Base-by-base conservation (phyloP, 1,284 basidiomycete species). In the Tetrapyrgos nigripes region DNA sequence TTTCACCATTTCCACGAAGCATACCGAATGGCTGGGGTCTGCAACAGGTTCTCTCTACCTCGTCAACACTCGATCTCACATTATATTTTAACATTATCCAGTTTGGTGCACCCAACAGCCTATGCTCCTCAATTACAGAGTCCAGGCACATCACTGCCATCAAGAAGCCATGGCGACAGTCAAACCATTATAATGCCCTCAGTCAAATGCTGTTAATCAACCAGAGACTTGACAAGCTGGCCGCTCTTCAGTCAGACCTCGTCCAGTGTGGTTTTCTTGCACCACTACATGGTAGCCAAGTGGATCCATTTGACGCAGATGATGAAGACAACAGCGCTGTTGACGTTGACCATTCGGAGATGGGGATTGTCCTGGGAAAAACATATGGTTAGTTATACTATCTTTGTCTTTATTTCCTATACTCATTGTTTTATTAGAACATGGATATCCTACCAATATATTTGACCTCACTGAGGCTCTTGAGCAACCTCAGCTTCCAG, bases 161-260 rank as follows among this genome's bases (percentile, higher is more conserved):
- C 0, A 72, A 72, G 55, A 37, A 64, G 8, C 69, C 69, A 0
- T 72, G 65, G 64, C 57, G 65, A 8, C 59, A 61, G 0, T 70
- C 68, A 1, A 70, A 60, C 43, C 50, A 55, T 1, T 60, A 33
- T 33, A 8, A 33, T 8, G 31, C 31, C 14, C 31, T 33, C 31
- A 33, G 31, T 14, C 31, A 33, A 33, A 33, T 33, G 31, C 31
- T 33, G 8, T 14, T 33, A 8, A 33, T 33, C 31, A 33, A 33
- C 14, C 31, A 33, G 31, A 8, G 31, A 8, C 31, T 33, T 8
- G 31, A 33, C 31, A 33, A 33, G 14, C 14, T 33, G 31, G 31
- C 31, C 14, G 31, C 31, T 8, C 14, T 33, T 14, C 8, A 8
- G 8, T 33, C 31, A 33, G 31, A 33, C 8, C 31, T 33, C 14